Conservation (phyloP, 2,329 filamentous ascomycete genomes). For the Didymella arachidicola region DNA sequence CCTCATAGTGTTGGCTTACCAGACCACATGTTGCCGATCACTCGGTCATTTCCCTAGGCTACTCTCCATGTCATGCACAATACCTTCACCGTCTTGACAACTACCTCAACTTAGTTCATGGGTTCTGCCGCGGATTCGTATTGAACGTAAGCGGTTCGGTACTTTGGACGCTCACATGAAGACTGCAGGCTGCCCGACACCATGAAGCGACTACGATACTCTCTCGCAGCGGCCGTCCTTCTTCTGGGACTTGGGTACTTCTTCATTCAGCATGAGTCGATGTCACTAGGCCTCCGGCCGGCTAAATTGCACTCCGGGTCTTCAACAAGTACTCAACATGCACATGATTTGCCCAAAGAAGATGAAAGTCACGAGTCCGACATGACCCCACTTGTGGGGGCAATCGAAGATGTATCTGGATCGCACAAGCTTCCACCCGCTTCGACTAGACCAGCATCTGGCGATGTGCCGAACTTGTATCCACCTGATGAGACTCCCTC, state of each 20-base stretch:
- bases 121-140: not conserved
- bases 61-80: not conserved
- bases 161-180: constrained; percentile 4
- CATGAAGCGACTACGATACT: constrained; percentile 17
- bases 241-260: constrained; percentile 17
- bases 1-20: not conserved
- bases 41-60: constrained; percentile 3
- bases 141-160: constrained; percentile 3
- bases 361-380: constrained; percentile 1
- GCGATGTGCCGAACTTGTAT: not conserved
- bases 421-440: not conserved
- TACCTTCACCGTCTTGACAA: not conserved
- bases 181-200: not conserved
- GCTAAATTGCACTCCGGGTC: not conserved
- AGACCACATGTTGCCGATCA: constrained; percentile 14
- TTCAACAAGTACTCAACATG: constrained; percentile 2
- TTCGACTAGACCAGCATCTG: not conserved
- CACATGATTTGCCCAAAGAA: constrained; percentile 1
- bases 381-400: not conserved
- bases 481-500: not conserved
- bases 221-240: constrained; percentile 6
- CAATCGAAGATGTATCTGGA: not conserved
- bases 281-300: constrained; percentile 3
- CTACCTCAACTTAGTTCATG: not conserved
- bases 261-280: constrained; percentile 6